phyloP scores from a whole-genome alignment of 2,329 filamentous ascomycete genomes.

The Stagonosporopsis tanaceti region DNA sequence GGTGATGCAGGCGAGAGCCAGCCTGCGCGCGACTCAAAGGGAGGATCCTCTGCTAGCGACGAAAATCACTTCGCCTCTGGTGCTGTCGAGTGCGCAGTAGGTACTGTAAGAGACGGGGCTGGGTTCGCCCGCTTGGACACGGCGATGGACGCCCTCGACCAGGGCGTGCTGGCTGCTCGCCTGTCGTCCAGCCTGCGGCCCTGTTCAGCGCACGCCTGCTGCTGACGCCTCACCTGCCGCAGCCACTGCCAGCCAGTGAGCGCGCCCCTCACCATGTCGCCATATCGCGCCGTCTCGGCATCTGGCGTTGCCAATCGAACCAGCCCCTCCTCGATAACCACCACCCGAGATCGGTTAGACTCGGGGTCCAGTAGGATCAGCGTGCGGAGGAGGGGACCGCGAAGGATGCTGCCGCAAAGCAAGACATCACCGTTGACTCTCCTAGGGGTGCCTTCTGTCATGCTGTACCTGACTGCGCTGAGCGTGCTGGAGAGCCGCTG shows the following conservation, averaged over 20 bases:
- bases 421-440: constrained; percentile 25
- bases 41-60: constrained; percentile 16
- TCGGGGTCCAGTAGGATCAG: constrained; percentile 29
- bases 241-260: constrained; percentile 42
- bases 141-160: constrained; percentile 20
- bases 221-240: constrained; percentile 28
- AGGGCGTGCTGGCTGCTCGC: constrained; percentile 11
- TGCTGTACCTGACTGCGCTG: not conserved
- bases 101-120: constrained; percentile 20
- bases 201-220: constrained; percentile 16
- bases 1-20: constrained; percentile 11
- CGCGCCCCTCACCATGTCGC: constrained; percentile 15
- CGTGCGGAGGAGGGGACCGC: constrained; percentile 30
- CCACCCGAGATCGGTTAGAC: constrained; percentile 39
- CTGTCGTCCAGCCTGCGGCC: constrained; percentile 7
- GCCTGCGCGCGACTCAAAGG: not conserved
- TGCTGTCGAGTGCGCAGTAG: not conserved
- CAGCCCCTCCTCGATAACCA: constrained; percentile 37
- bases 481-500: constrained; percentile 1
- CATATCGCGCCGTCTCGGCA: constrained; percentile 21
- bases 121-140: constrained; percentile 30
- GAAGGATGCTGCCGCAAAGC: constrained; percentile 30
- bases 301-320: constrained; percentile 34
- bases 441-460: not conserved
- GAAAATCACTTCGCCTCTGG: constrained; percentile 13